phyloP scores from a whole-genome alignment of 73 alveolate species.

The Paramecium sonneborni region DNA sequence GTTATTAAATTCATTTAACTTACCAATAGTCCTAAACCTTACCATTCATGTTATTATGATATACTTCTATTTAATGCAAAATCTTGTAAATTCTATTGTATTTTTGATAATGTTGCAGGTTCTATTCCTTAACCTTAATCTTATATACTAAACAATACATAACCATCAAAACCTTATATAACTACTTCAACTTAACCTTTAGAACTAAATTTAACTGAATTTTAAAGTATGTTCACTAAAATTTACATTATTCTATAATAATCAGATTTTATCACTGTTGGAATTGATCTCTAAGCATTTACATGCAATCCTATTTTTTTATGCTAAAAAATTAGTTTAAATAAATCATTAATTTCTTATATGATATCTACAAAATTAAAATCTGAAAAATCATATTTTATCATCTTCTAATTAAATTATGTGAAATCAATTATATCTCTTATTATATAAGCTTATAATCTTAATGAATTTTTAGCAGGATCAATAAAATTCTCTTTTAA shows the following conservation, averaged over 20 bases:
- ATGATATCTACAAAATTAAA: slow-evolving; percentile 3
- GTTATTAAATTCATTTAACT: background rate
- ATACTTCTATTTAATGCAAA: background rate
- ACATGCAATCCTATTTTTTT: slow-evolving; percentile 28
- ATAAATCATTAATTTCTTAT: background rate
- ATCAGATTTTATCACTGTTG: background rate
- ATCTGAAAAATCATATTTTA: background rate
- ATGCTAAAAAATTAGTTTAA: background rate
- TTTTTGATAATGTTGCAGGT: background rate
- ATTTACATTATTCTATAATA: background rate
- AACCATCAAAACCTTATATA: background rate
- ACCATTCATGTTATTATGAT: slow-evolving; percentile 5
- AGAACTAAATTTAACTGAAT: background rate
- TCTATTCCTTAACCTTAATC: slow-evolving; percentile 36
- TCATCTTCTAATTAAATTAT: background rate
- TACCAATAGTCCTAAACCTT: slow-evolving; percentile 31
- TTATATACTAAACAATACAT: background rate
- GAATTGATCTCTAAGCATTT: background rate
- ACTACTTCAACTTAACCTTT: background rate
- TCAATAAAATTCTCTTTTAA: slow-evolving; percentile 4
- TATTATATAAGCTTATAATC: background rate
- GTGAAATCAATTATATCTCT: slow-evolving; percentile 44
- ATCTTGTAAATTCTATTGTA: background rate
- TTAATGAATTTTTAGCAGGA: slow-evolving; percentile 44
- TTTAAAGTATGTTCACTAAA: background rate